These are phyloP conservation scores for Arachis stenosperma DNA, from an alignment of 306 rosid genomes.

Conservation along the genomic window DNA sequence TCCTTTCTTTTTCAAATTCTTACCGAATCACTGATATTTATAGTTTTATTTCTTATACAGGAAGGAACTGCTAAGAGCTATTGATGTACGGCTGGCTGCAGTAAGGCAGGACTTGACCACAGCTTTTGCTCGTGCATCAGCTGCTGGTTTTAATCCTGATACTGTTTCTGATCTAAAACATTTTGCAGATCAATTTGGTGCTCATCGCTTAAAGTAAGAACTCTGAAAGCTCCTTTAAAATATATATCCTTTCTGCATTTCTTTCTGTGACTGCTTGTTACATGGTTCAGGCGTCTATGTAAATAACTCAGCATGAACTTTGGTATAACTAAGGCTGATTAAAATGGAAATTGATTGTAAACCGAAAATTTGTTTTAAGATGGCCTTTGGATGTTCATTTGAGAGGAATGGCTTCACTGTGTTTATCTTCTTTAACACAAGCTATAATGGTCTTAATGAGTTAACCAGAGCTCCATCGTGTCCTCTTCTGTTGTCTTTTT, in stretches of 20 bases:
- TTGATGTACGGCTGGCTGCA: slow-evolving; percentile 83
- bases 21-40: not conserved
- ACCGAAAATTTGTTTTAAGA: too few species aligned
- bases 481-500: not conserved
- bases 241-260: not conserved
- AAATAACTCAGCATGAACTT: slow-evolving; percentile 1
- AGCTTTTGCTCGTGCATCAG: slow-evolving; percentile 81
- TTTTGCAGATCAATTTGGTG: slow-evolving; percentile 82
- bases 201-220: slow-evolving; percentile 77
- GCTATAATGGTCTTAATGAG: not conserved
- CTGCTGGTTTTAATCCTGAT: slow-evolving; percentile 79
- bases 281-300: not conserved
- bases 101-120: slow-evolving; percentile 80
- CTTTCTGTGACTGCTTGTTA: not conserved
- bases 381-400: not conserved
- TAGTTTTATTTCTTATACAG: slow-evolving; percentile 45
- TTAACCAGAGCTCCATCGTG: not conserved
- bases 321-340: not conserved
- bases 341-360: not conserved
- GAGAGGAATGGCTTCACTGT: not conserved
- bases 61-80: slow-evolving; percentile 92
- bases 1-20: not conserved
- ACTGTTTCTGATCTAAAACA: slow-evolving; percentile 72
- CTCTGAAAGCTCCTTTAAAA: slow-evolving; percentile 30
- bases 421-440: not conserved